Base-by-base conservation (phyloP, 306 rosid species). In the Rosa chinensis region DNA sequence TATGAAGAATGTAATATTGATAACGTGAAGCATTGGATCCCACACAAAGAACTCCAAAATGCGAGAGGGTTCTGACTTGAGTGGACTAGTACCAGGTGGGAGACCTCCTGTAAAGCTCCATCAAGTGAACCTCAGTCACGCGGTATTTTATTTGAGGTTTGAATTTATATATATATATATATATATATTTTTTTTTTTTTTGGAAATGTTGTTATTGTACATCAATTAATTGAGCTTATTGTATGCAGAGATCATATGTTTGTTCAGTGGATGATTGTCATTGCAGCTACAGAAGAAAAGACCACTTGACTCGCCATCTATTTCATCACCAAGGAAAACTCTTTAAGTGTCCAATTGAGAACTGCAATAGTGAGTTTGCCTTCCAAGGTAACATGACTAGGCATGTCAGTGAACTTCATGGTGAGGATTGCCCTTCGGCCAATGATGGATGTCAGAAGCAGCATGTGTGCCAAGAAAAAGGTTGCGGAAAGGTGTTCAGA, bases 81-180 rank as follows among this genome's bases (percentile, higher is more conserved):
- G 71, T 87, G 97, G 92, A 92, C 78, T 70, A 94, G 97, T 91
- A 94, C 59, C 97, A 89, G 97, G 97, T 35, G 94, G 98, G 97
- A 47, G 97, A 92, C 97, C 94, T 81, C 97, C 97, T 94, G 98
- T 72, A 97, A 92, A 92, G 97, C 94, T 88, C 96, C 97, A 73
- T 91, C 94, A 92, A 82, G 97, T 49, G 48, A 83, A 89, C 93
- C 97, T 89, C 93, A 37, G 49, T 88, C 97, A 90, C 97, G 85
- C 87, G 68, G 55, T 52, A 0, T 75, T 75, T 70, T 49, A 53
- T 81, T 82, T 53, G 84, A 89, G 97, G 97, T 87, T 93, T 76
- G 97, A 72, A 84, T 53, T n/a, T 9, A 42, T 77, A 82, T 71
- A 68, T 67, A 37, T 32, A 32, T 32, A 68, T 71, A 37, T 32